Percentiles rank a stretch among this genome's conserved stretches.
These are phyloP conservation scores for Stentor coeruleus DNA, from an alignment of 73 alveolate species.

Conservation along the genomic window DNA sequence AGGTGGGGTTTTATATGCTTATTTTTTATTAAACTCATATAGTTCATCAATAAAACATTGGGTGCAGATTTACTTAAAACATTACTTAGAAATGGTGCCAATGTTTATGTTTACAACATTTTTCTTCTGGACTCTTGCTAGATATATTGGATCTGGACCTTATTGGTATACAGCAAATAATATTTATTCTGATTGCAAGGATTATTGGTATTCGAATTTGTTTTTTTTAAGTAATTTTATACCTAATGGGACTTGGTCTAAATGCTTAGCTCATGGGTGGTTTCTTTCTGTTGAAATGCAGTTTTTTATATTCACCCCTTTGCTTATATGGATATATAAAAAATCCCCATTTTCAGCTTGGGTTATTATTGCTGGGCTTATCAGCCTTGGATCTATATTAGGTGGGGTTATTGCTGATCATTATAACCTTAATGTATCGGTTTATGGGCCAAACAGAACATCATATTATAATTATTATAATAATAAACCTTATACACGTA, in stretches of 20 bases:
- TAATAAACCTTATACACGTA: neutral
- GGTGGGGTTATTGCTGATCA: slow-evolving; percentile 23
- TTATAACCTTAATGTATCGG: neutral
- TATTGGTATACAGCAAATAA: neutral
- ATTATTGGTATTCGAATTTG: slow-evolving; percentile 14
- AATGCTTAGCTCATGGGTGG: neutral
- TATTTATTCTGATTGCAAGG: neutral
- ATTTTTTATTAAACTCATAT: neutral
- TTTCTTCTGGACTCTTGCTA: slow-evolving; percentile 6
- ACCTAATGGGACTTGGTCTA: neutral
- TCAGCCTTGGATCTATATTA: neutral
- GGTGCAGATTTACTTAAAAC: neutral
- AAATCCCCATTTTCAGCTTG: neutral
- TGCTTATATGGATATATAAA: neutral
- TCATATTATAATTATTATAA: neutral
- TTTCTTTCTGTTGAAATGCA: slow-evolving; percentile 8
- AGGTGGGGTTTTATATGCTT: neutral
- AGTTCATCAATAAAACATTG: neutral
- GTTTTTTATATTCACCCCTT: slow-evolving; percentile 12
- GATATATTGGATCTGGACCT: slow-evolving; percentile 6
- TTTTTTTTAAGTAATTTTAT: neutral
- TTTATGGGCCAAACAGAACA: neutral
- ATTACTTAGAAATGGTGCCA: neutral
- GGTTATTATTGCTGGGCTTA: neutral
- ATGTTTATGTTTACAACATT: neutral